Conservation (phyloP, 148 eudicot genomes). For the Amaranthus cruentus region DNA sequence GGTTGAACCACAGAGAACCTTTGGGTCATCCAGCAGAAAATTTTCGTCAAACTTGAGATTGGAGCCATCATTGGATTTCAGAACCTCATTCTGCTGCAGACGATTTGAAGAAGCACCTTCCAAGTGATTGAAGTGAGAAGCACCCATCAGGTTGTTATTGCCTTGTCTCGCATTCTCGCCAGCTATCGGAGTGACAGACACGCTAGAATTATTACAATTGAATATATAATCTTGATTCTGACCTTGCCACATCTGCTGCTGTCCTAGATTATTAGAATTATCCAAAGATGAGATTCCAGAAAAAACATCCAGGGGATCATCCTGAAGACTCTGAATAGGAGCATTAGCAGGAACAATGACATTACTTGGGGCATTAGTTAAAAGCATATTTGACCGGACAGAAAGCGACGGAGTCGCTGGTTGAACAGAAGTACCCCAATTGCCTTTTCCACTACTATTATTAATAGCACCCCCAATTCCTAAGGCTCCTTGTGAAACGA, state of each 20-base stretch:
- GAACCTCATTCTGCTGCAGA: conserved; percentile 33
- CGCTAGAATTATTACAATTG: conserved; percentile 25
- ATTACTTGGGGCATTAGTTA: background rate
- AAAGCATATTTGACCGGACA: conserved; percentile 6
- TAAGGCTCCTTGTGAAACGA: background rate
- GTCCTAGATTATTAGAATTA: conserved; percentile 21
- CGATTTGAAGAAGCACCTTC: conserved; percentile 29
- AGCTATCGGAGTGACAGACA: conserved; percentile 21
- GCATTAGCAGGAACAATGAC: conserved; percentile 16
- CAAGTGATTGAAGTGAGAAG: conserved; percentile 21
- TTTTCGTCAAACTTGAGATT: conserved; percentile 41
- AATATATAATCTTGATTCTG: conserved; percentile 28
- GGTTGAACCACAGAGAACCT: conserved; percentile 35
- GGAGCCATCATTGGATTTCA: conserved; percentile 24
- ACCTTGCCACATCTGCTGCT: conserved; percentile 37
- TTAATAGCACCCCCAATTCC: background rate
- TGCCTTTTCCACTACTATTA: background rate
- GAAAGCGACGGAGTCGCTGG: background rate
- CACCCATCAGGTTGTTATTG: conserved; percentile 21
- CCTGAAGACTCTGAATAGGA: conserved; percentile 20
- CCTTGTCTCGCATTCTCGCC: conserved; percentile 29
- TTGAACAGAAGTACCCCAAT: conserved; percentile 15
- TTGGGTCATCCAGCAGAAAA: conserved; percentile 42
- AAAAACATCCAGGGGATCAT: conserved; percentile 29
- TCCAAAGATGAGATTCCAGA: conserved; percentile 39